Conservation (phyloP, 257 asterid species). For the Salvia hispanica region DNA sequence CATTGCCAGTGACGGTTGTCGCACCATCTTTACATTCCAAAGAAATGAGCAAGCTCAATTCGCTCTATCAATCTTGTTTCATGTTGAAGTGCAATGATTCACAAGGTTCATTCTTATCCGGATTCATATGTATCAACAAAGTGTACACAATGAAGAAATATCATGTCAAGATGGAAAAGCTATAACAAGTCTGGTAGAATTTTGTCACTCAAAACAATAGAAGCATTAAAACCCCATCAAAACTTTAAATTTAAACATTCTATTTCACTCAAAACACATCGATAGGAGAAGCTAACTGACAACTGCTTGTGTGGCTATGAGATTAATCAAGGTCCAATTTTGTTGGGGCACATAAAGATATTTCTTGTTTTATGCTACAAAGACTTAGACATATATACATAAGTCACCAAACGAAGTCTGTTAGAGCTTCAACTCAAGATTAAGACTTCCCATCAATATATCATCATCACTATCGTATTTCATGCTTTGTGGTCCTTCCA, state of each 20-base stretch:
- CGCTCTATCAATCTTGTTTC: too few species aligned
- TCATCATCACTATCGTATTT: slow-evolving; percentile 29
- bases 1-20: too few species aligned
- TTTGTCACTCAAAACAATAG: too few species aligned
- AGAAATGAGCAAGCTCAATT: too few species aligned
- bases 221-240: not conserved
- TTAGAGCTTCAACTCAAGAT: slow-evolving; percentile 41
- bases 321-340: slow-evolving; percentile 36
- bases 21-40: too few species aligned
- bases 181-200: too few species aligned
- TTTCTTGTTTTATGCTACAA: slow-evolving; percentile 31
- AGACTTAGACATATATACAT: slow-evolving; percentile 26
- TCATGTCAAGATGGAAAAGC: too few species aligned
- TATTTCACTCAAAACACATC: not conserved
- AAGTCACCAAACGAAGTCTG: slow-evolving; percentile 38
- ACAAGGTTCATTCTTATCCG: too few species aligned
- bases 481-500: slow-evolving; percentile 55
- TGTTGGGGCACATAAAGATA: slow-evolving; percentile 39
- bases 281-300: slow-evolving; percentile 30
- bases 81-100: too few species aligned
- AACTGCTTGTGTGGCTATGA: slow-evolving; percentile 41
- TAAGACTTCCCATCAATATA: slow-evolving; percentile 48
- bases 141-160: too few species aligned
- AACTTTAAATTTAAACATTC: not conserved
- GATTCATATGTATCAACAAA: too few species aligned